Base-by-base conservation (phyloP, 495 filamentous ascomycete species). In the Pyronema domesticum region DNA sequence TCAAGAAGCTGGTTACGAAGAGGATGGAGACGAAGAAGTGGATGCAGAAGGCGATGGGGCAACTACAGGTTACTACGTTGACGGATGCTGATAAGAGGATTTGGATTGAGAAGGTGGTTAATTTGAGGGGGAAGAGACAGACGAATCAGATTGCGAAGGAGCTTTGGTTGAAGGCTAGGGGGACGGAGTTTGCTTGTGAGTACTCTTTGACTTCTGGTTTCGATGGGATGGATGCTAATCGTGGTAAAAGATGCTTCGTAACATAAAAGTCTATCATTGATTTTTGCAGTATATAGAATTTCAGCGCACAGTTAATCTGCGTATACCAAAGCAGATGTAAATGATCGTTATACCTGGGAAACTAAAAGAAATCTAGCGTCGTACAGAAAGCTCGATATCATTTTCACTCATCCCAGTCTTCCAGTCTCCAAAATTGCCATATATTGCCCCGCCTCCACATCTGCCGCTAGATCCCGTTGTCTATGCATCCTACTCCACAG, bases 1-100 rank as follows among this genome's bases (percentile, higher is more conserved):
- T 95, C 14, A 83, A 85, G 68, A 83, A 80, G 58, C 68, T 91
- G 3, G 71, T 94, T 3, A 75, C 77, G 53, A 72, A 76, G 35
- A 78, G 86, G 15, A 71, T 75, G n/a, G 65, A 66, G 14, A 73
- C 80, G 4, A 77, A 75, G 63, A 60, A 54, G 5, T 86, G 83
- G 82, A 67, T 86, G 7, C 69, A 77, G 36, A 63, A 63, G 7
- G 81, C 80, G 13, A 58, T 86, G 33, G 55, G 69, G 30, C 68
- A 67, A 53, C 65, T 72, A 6, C 67, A 63, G 0, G 79, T 85
- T 56, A 78, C 82, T 0, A 80, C 77, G n/a, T 70, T 94, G 0
- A 67, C 70, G 1, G 63, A 68, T 8, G 73, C 75, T 15, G 80
- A 88, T 30, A 82, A 81, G 72, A 69, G 58, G 40, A 60, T 67